Percentiles rank a stretch among this genome's conserved stretches.
These are phyloP conservation scores for Fusarium abutilonis DNA, from an alignment of 2,329 filamentous ascomycete genomes.

Conservation along the genomic window DNA sequence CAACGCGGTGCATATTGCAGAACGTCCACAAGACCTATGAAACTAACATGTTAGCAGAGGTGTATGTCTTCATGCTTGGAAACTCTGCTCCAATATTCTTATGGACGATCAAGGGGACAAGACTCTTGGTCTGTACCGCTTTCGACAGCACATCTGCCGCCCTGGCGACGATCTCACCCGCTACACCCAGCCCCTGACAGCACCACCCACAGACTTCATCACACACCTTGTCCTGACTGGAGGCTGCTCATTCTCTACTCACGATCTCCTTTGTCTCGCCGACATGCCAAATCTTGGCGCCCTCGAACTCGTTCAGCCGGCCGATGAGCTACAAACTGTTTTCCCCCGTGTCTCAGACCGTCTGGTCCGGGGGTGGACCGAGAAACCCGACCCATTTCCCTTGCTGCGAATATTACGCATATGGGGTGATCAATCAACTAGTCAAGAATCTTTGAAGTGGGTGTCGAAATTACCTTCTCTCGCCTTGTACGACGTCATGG, in stretches of 20 bases:
- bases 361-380: conserved; percentile 58
- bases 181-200: conserved; percentile 54
- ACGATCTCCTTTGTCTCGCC: conserved; percentile 55
- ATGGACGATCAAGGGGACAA: conserved; percentile 49
- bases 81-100: conserved; percentile 51
- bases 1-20: neutral
- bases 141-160: conserved; percentile 53
- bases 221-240: conserved; percentile 55
- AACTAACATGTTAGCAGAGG: conserved; percentile 42
- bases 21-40: neutral
- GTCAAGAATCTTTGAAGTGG: conserved; percentile 54
- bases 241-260: conserved; percentile 48
- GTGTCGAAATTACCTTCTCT: conserved; percentile 57
- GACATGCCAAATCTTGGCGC: conserved; percentile 59
- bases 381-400: conserved; percentile 56
- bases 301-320: conserved; percentile 58
- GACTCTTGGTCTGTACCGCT: conserved; percentile 52
- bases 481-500: conserved; percentile 56
- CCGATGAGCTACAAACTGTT: conserved; percentile 39
- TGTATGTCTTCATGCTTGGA: conserved; percentile 54
- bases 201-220: conserved; percentile 52
- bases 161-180: conserved; percentile 48
- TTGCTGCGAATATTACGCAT: conserved; percentile 58
- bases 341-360: conserved; percentile 57
- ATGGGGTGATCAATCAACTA: conserved; percentile 54